Base-by-base conservation (phyloP, 2,329 filamentous ascomycete genomes). In the Penicillium sp. region DNA sequence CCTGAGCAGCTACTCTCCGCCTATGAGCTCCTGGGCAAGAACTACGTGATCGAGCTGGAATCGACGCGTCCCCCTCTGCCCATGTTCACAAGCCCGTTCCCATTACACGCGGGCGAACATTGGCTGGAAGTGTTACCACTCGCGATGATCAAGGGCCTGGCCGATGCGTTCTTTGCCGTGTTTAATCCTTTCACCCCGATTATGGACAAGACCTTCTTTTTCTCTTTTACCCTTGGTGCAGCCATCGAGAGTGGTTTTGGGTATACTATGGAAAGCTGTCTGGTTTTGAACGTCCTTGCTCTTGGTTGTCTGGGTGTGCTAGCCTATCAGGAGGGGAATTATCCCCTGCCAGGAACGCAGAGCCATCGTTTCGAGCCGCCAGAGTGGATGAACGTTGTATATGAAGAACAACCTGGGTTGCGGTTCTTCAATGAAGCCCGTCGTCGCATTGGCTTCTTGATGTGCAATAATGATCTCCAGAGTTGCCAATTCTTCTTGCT, bases 401-500 rank as follows among this genome's bases (percentile, higher is more conserved):
- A 71, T 46, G 75, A 75, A 61, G 76, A 80, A 35, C 78, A 78
- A 25, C 73, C 80, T 2, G 83, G 83, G 0, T 65, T 84, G 42
- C 80, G 78, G 28, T 84, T 84, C 64, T 83, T 84, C 71, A 84
- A 85, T 58, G 82, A 84, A 68, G 82, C 82, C 6, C 79, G 83
- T 19, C 80, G 79, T 59, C 78, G 82, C 4, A 79, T 83, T 61
- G 83, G 83, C 1, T 83, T 84, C 62, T 71, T 83, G 65, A 81
- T 83, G 74, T 80, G 78, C 55, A 79, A 81, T 57, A 82, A 81
- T 42, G 79, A 82, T 52, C 66, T 85, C 4, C 81, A 82, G 65
- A 79, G 79, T 37, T 83, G 80, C 60, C 83, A 85, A 65, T 84
- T 81, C 60, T 82, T 84, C 63, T 76, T 85, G 60, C 72, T 84